A percentile compares a stretch with the other conserved stretches of the same genome.
Conservation (phyloP, 192 early-diverging fungal species). For the Umbelopsis sp. region DNA sequence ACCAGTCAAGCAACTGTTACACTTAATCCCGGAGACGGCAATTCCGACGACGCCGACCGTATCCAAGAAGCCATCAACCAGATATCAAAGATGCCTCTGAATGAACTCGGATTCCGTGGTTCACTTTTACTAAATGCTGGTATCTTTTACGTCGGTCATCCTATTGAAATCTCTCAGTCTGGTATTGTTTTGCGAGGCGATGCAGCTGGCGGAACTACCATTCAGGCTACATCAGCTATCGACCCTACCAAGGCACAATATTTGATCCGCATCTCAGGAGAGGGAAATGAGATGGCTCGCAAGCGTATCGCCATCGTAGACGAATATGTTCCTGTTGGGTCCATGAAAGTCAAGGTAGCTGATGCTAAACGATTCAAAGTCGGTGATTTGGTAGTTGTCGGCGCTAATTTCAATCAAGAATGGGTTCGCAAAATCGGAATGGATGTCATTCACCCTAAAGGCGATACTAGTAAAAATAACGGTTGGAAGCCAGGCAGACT, state of each 20-base stretch:
- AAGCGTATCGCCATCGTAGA: slow-evolving; percentile 35
- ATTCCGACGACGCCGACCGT: slow-evolving; percentile 39
- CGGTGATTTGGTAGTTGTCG: slow-evolving; percentile 43
- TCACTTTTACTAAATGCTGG: slow-evolving; percentile 38
- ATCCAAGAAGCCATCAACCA: slow-evolving; percentile 42
- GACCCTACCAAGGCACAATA: slow-evolving; percentile 29
- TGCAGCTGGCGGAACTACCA: slow-evolving; percentile 38
- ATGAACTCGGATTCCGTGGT: slow-evolving; percentile 30
- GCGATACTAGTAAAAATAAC: slow-evolving; percentile 26
- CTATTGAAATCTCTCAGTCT: slow-evolving; percentile 32
- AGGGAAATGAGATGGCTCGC: slow-evolving; percentile 25
- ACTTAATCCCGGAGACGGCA: slow-evolving; percentile 22
- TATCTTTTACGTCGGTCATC: slow-evolving; percentile 34
- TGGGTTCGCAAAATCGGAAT: slow-evolving; percentile 50
- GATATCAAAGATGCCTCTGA: slow-evolving; percentile 10
- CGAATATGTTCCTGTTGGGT: slow-evolving; percentile 46
- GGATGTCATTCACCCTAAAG: slow-evolving; percentile 44
- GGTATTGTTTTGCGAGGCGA: slow-evolving; percentile 45
- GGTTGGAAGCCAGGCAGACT: slow-evolving; percentile 42
- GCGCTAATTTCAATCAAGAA: slow-evolving; percentile 37
- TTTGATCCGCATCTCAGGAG: slow-evolving; percentile 38
- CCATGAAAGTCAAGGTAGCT: slow-evolving; percentile 9
- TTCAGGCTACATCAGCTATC: slow-evolving; percentile 37
- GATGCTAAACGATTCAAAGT: slow-evolving; percentile 22
- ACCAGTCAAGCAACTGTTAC: slow-evolving; percentile 19